Base-by-base conservation (phyloP, 2,329 filamentous ascomycete genomes). In the Calonectria pseudoturangicola region DNA sequence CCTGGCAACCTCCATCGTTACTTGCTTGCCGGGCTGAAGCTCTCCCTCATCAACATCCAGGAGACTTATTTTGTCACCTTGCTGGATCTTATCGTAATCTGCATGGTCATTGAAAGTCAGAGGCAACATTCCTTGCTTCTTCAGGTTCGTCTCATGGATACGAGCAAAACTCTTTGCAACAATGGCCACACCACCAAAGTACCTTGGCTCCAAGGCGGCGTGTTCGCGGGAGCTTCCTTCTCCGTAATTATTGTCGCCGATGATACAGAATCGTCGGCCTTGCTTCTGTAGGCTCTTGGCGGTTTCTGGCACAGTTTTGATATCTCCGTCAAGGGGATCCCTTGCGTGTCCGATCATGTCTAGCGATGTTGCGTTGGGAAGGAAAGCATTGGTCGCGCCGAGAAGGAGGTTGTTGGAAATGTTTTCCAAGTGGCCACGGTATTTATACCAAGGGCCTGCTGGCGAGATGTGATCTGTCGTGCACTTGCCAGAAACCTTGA, bases 101-200 rank as follows among this genome's bases (percentile, higher is more conserved):
- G 88, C 92, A 67, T 92, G 92, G 82, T 95, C 89, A 68, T 88
- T 84, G 87, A 95, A 95, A 72, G 93, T 95, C 76, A 95, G 87
- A 79, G 79, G 75, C 16, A 81, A 71, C 76, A 81, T 79, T 1
- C 75, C 80, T 88, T 95, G 94, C 91, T 97, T 97, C 93, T 97
- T 97, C 85, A 97, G 88, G 88, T 97, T 97, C 84, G 95, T 96
- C 89, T 97, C 95, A 89, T 97, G 94, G 82, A 97, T 97, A 89
- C 94, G 93, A 80, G 95, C 95, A 85, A 97, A 97, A 74, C 90
- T 93, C 85, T 93, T 92, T 83, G 91, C 93, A 81, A 97, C 94
- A 85, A 97, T 94, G 77, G 94, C 92, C 79, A 95, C 89, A 84
- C 94, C 94, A 78, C 94, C 94, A 73, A 97, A 90, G 87, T 95